Evolutionary conservation across 2,329 filamentous ascomycete genomes (phyloP), one percentile per base, ranked within the genome.

Genomic region (Cladobotryum protrusum): DNA sequence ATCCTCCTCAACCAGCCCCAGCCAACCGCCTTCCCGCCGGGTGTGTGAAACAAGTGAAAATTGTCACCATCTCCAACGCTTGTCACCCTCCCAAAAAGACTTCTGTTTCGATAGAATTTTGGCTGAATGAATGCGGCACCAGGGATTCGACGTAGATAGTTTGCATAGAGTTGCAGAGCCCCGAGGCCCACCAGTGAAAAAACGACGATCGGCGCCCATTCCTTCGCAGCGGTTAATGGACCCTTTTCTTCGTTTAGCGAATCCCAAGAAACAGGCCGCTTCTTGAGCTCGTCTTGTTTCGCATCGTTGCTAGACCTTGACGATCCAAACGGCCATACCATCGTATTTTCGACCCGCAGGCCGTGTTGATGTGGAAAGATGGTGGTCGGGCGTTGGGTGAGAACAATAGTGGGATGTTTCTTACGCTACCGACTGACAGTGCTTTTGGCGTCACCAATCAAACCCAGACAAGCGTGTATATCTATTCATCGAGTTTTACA

Each of bases 11-110:
- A 63, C 89, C 89, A 95, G n/a, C 87, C 90, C 93, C 93, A 99
- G 47, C 93, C 93, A 11, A 86, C 78, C 46, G 91, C 68, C 57
- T 83, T 78, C 11, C 93, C 93, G n/a, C 92, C 92, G 0, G 93
- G 93, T 0, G 90, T 97, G 67, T 99, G 93, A 66, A 86, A 99
- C 43, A 99, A 67, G 59, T 93, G 86, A 67, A 99, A 96, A 64
- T 92, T 92, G 68, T 99, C 93, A 4, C 90, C 95, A 75, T 99
- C 93, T 39, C 95, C 93, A 19, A 99, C 93, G 59, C 87, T 90
- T 12, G 92, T 96, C 39, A 97, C 93, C 54, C 79, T 80, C 13
- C 93, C 93, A 59, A 92, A 86, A 39, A 99, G 64, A 58, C 82
- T 91, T 59, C 87, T 79, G 53, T 75, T 83, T 42, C 87, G 82